Conservation (phyloP, 345 rosid species). For the Clausena lansium region DNA sequence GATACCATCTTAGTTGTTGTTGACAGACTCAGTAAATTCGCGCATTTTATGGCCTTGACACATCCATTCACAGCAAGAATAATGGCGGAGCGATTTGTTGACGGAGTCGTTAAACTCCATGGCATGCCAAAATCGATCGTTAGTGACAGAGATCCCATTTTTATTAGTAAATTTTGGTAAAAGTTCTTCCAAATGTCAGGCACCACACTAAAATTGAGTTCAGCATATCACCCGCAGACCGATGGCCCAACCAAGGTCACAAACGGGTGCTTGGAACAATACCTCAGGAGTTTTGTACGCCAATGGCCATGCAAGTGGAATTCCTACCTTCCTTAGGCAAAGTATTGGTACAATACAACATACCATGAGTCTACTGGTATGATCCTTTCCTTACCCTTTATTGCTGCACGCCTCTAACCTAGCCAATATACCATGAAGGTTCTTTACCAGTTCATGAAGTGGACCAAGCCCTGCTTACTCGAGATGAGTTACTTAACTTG, state of each 20-base stretch:
- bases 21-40: too few relatives aligned
- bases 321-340: slow-evolving; percentile 4
- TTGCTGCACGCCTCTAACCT: neutral
- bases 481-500: neutral
- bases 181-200: neutral
- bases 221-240: neutral
- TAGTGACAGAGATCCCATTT: too few relatives aligned
- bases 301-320: neutral
- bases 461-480: neutral
- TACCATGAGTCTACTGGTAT: neutral
- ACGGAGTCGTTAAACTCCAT: too few relatives aligned
- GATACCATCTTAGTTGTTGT: too few relatives aligned
- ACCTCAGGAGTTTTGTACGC: neutral
- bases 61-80: too few relatives aligned
- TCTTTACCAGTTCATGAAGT: neutral
- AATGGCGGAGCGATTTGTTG: too few relatives aligned
- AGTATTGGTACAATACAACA: slow-evolving; percentile 4
- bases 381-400: neutral
- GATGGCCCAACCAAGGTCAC: neutral
- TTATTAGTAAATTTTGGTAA: neutral
- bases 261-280: neutral
- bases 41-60: too few relatives aligned
- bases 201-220: neutral
- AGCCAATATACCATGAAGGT: neutral
- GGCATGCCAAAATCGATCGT: too few relatives aligned